Evolutionary conservation across 2,329 filamentous ascomycete species (phyloP).

Genomic region (Colletotrichum chrysophilum): DNA sequence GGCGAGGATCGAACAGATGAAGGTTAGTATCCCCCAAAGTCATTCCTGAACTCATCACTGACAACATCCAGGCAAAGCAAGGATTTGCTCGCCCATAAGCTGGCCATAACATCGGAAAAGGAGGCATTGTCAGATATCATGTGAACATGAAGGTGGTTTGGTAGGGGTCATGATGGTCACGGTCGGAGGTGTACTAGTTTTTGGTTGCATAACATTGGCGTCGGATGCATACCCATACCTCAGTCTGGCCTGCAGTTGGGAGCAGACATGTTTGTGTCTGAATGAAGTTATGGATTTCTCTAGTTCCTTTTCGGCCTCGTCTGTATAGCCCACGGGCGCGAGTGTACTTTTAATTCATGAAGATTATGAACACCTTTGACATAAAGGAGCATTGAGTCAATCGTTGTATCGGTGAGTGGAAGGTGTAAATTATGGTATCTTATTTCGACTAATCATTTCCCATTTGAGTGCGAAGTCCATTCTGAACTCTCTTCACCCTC

Average conservation of each 20-base stretch:
- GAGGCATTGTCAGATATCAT: background rate
- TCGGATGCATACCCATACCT: conserved; percentile 36
- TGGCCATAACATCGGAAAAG: background rate
- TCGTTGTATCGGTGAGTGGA: rapidly evolving
- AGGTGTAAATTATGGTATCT: background rate
- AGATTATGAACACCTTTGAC: background rate
- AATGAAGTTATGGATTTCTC: conserved; percentile 19
- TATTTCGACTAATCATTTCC: background rate
- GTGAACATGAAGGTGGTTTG: conserved; percentile 10
- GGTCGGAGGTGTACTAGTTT: conserved; percentile 4
- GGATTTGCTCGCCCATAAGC: conserved; percentile 43
- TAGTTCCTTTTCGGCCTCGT: background rate
- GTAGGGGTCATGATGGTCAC: conserved; percentile 2
- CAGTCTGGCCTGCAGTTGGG: conserved; percentile 27
- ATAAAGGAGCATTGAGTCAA: background rate
- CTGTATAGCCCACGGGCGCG: conserved; percentile 13
- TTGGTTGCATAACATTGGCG: conserved; percentile 36
- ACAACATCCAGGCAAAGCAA: conserved; percentile 48
- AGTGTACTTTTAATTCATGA: conserved; percentile 19
- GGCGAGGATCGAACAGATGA: conserved; percentile 98
- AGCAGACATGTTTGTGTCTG: conserved; percentile 38
- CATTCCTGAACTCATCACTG: background rate
- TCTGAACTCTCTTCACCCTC: background rate
- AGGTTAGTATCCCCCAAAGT: conserved; percentile 52
- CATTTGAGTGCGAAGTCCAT: background rate